phyloP scores from a whole-genome alignment of 2,329 filamentous ascomycete genomes.

The Colletotrichum tabaci region DNA sequence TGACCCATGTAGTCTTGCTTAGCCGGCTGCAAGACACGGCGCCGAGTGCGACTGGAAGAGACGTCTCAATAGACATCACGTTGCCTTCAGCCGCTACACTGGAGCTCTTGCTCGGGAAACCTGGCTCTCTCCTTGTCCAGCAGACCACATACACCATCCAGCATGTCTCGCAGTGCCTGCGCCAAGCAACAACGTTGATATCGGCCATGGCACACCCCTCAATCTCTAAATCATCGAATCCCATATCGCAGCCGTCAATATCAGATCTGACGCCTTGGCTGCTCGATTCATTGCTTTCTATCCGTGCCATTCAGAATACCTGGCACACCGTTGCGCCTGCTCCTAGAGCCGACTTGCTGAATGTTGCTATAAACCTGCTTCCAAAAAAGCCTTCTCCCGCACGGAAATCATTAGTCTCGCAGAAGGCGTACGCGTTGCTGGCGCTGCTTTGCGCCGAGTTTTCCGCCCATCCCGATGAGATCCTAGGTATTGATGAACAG shows the following conservation, averaged over 20 bases:
- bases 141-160: slow-evolving; percentile 58
- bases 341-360: slow-evolving; percentile 24
- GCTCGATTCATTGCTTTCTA: slow-evolving; percentile 62
- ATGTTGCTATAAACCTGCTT: slow-evolving; percentile 23
- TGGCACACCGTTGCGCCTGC: slow-evolving; percentile 50
- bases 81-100: slow-evolving; percentile 59
- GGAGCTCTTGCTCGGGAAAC: slow-evolving; percentile 51
- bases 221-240: slow-evolving; percentile 51
- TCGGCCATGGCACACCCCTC: slow-evolving; percentile 60
- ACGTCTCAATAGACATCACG: slow-evolving; percentile 48
- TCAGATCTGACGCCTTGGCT: slow-evolving; percentile 64
- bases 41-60: slow-evolving; percentile 46
- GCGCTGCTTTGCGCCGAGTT: slow-evolving; percentile 60
- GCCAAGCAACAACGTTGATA: slow-evolving; percentile 62
- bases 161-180: slow-evolving; percentile 60
- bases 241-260: slow-evolving; percentile 52
- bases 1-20: slow-evolving; percentile 50
- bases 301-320: slow-evolving; percentile 57
- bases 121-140: slow-evolving; percentile 43
- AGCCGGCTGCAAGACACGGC: slow-evolving; percentile 53
- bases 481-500: slow-evolving; percentile 48
- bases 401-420: slow-evolving; percentile 44
- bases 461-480: slow-evolving; percentile 51
- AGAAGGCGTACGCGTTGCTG: slow-evolving; percentile 57
- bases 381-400: slow-evolving; percentile 18